Conservation (phyloP, 345 rosid species). For the Syzygium aqueum region DNA sequence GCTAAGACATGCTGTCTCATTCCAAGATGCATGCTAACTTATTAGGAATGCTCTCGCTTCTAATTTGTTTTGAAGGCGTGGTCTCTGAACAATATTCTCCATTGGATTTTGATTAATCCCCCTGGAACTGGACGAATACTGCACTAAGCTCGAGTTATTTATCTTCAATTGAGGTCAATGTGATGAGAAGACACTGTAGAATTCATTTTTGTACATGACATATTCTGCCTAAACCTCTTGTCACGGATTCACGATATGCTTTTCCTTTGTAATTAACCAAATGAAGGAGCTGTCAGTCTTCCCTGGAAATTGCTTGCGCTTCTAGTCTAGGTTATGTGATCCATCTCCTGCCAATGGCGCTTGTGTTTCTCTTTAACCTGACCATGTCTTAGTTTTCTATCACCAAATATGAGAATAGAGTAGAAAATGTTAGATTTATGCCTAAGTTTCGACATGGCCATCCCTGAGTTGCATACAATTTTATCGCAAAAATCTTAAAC, state of each 20-base stretch:
- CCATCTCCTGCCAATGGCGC: neutral
- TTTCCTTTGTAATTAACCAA: neutral
- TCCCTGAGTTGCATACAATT: neutral
- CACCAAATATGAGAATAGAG: neutral
- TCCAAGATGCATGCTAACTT: neutral
- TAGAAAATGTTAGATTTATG: neutral
- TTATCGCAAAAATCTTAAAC: neutral
- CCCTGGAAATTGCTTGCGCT: neutral
- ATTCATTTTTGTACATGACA: neutral
- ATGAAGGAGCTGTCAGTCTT: neutral
- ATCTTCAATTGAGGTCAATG: neutral
- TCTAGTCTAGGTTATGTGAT: neutral
- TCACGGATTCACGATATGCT: neutral
- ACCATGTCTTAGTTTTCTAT: neutral
- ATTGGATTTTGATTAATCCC: neutral
- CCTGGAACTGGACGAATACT: neutral
- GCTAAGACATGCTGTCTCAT: neutral
- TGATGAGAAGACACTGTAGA: neutral
- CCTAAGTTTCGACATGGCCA: neutral
- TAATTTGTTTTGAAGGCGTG: neutral
- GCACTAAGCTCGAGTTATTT: neutral
- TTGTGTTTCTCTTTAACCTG: neutral
- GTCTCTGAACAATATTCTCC: neutral
- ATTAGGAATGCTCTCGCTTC: neutral
- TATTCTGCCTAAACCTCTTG: neutral